Conservation (phyloP, 225 moss, liverwort and hornwort species). For the Antitrichia curtipendula region DNA sequence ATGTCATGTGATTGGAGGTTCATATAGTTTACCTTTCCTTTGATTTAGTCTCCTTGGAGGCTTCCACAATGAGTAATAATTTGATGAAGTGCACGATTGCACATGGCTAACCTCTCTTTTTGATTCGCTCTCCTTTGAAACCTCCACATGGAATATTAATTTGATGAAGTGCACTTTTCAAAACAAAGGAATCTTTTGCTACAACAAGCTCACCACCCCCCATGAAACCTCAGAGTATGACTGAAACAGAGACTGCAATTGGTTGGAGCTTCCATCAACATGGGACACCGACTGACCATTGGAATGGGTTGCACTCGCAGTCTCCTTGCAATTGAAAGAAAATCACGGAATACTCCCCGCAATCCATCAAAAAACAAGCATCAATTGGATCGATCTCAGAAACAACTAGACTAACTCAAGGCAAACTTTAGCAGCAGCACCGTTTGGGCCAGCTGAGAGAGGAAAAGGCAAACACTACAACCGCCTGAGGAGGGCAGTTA, state of each 20-base stretch:
- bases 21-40: too few species aligned
- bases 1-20: too few species aligned
- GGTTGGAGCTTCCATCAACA: neutral
- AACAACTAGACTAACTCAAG: neutral
- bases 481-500: slow-evolving; percentile 5
- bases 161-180: neutral
- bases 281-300: neutral
- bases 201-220: neutral
- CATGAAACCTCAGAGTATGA: neutral
- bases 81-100: neutral
- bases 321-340: neutral
- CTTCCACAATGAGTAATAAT: too few species aligned
- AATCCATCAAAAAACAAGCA: neutral
- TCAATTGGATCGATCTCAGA: neutral
- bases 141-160: too few species aligned
- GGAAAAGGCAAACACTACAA: neutral
- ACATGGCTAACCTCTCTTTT: too few species aligned
- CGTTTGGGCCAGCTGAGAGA: neutral
- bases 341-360: neutral
- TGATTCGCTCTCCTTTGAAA: too few species aligned
- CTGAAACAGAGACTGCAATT: neutral
- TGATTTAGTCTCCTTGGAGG: too few species aligned
- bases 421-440: too few species aligned
- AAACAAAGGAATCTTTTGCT: neutral
- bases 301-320: neutral